These are phyloP conservation scores for Rubus parviflorus DNA, from an alignment of 306 rosid species.

Conservation along the genomic window DNA sequence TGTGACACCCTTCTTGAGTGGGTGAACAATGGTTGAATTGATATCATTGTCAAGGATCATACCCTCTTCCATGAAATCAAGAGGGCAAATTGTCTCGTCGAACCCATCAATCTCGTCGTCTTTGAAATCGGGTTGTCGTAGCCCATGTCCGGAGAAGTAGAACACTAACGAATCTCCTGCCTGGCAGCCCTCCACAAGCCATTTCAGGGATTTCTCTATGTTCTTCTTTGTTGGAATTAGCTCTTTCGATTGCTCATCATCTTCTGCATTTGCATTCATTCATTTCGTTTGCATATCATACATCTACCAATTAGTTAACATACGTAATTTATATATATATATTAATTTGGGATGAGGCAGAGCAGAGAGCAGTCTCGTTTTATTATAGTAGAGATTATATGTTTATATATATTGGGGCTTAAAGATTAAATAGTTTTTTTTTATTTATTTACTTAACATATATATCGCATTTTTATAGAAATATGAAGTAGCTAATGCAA, in stretches of 20 bases:
- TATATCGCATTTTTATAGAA: no score
- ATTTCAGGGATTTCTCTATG: conserved; percentile 52
- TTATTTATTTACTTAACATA: no score
- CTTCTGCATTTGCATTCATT: conserved; percentile 35
- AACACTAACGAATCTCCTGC: conserved; percentile 70
- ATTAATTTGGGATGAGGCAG: no score
- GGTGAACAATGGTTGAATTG: conserved; percentile 63
- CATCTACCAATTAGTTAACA: no score
- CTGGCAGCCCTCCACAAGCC: conserved; percentile 74
- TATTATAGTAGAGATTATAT: no score
- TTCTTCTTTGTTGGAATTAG: conserved; percentile 64
- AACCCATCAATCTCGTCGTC: conserved; percentile 66
- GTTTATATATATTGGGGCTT: no score
- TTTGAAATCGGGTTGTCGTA: conserved; percentile 59
- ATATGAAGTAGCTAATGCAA: no score
- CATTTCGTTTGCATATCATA: not conserved
- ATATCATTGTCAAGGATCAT: conserved; percentile 62
- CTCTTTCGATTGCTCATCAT: conserved; percentile 23
- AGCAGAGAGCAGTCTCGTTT: no score
- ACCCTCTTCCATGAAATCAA: conserved; percentile 64
- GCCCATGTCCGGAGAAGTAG: conserved; percentile 88
- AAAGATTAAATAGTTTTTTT: no score
- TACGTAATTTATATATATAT: no score
- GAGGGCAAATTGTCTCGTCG: conserved; percentile 72
- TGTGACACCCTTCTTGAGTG: conserved; percentile 60